Evolutionary conservation across 2,329 filamentous ascomycete species (phyloP), one percentile per base, ranked within the genome.

Genomic region (Claviceps pazoutovae): DNA sequence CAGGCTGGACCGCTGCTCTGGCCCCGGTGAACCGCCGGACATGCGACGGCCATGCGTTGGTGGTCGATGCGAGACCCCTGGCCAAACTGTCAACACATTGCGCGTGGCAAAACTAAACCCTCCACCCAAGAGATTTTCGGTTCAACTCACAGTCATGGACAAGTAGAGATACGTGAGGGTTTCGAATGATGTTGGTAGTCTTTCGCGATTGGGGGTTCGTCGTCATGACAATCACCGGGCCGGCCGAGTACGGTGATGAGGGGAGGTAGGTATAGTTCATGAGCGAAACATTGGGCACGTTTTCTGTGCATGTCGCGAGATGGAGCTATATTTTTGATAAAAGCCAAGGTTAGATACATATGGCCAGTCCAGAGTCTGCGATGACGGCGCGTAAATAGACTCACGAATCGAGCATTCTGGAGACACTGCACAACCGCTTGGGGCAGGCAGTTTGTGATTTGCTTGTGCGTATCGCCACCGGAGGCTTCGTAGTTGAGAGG

Each of bases 221-320:
- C 52, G 93, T 97, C 86, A 91, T 90, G 74, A 97, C 85, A 64
- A 97, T 94, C 57, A 89, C 85, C n/a, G 88, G 84, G n/a, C 72
- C 69, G 49, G 76, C 64, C 41, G 79, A 77, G 67, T 82, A 84
- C 41, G 82, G 83, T 16, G 86, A 87, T 5, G 77, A 82, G 41
- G 89, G 85, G 21, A 98, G 84, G 71, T 96, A 97, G 63, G 93
- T 97, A 74, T 97, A 97, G 74, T 95, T 96, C 93, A 98, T 98
- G 57, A 98, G 81, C 39, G 89, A 94, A 58, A 97, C 88, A 66
- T 97, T 88, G 9, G 93, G 93, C 56, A 82, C 75, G 62, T 93
- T 85, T 59, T 85, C 76, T 60, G 82, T 82, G 67, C 86, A 94
- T 52, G 93, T 98, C 60, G 93, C 90, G 50, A 98, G 84, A 69